Percentiles rank a stretch among this genome's conserved stretches.
Conservation (phyloP, 2,329 filamentous ascomycete genomes). For the Xylaria sp. region DNA sequence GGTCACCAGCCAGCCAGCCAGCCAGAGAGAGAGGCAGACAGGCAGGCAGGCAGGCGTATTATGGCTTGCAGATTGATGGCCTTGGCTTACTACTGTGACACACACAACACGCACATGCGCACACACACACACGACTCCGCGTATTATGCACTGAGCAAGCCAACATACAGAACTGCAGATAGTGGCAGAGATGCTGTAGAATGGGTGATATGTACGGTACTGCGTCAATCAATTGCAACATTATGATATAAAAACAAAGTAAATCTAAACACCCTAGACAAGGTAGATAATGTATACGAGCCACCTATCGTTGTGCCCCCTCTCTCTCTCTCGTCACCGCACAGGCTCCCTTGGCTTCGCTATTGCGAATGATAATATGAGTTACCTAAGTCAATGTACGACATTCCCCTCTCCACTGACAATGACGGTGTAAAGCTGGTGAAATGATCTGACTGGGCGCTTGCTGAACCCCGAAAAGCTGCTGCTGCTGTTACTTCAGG, state of each 20-base stretch:
- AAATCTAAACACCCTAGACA: background rate
- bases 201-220: slow-evolving; percentile 6
- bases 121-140: slow-evolving; percentile 3
- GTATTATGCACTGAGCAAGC: slow-evolving; percentile 22
- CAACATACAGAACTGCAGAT: slow-evolving; percentile 4
- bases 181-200: slow-evolving; percentile 11
- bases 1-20: background rate
- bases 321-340: background rate
- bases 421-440: background rate
- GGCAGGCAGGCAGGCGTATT: background rate
- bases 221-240: slow-evolving; percentile 20
- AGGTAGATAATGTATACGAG: background rate
- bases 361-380: slow-evolving; percentile 4
- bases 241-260: slow-evolving; percentile 7
- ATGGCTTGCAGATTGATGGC: slow-evolving; percentile 21
- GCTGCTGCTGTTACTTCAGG: background rate
- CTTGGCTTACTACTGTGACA: slow-evolving; percentile 27
- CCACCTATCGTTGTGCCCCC: background rate
- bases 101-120: background rate
- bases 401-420: background rate
- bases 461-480: background rate
- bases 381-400: slow-evolving; percentile 22
- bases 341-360: background rate
- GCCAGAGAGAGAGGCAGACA: background rate
- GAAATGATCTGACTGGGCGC: background rate